Conservation (phyloP, 306 rosid species). For the Phaseolus lunatus region DNA sequence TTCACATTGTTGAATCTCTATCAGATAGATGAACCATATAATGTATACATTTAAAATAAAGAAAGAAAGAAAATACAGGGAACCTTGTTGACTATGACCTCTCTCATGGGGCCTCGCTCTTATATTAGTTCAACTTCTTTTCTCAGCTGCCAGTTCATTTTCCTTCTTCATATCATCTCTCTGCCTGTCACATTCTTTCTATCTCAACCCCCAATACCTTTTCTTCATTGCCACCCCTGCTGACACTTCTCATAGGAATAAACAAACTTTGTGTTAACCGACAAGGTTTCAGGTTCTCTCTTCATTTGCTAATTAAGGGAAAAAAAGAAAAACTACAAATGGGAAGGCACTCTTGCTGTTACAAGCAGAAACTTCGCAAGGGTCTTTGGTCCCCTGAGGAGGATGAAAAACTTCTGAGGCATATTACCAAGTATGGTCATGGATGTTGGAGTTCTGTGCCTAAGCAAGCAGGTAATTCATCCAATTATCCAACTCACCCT, state of each 20-base stretch:
- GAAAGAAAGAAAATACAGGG: constrained; percentile 10
- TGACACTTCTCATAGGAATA: constrained; percentile 52
- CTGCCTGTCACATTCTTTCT: constrained; percentile 44
- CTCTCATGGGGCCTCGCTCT: constrained; percentile 50
- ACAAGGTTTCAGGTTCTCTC: constrained; percentile 28
- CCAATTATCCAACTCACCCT: background rate
- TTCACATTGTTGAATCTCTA: constrained; percentile 43
- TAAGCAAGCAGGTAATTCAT: constrained; percentile 62
- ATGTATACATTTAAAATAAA: background rate
- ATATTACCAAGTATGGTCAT: constrained; percentile 65
- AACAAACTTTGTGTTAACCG: constrained; percentile 47
- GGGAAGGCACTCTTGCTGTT: constrained; percentile 75
- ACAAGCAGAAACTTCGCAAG: constrained; percentile 65
- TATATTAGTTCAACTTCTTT: constrained; percentile 62
- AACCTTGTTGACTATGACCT: constrained; percentile 54
- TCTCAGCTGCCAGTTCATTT: constrained; percentile 60
- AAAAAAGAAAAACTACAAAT: constrained; percentile 38
- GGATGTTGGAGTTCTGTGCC: constrained; percentile 77
- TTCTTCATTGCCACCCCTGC: constrained; percentile 45
- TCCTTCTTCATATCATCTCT: constrained; percentile 50
- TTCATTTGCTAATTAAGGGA: constrained; percentile 8
- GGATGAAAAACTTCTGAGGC: constrained; percentile 63
- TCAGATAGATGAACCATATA: constrained; percentile 36
- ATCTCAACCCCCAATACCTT: constrained; percentile 44
- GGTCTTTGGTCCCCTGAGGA: constrained; percentile 77